Evolutionary conservation across 768 basidiomycete genomes (phyloP).

Genomic region (Amyloporia xantha): DNA sequence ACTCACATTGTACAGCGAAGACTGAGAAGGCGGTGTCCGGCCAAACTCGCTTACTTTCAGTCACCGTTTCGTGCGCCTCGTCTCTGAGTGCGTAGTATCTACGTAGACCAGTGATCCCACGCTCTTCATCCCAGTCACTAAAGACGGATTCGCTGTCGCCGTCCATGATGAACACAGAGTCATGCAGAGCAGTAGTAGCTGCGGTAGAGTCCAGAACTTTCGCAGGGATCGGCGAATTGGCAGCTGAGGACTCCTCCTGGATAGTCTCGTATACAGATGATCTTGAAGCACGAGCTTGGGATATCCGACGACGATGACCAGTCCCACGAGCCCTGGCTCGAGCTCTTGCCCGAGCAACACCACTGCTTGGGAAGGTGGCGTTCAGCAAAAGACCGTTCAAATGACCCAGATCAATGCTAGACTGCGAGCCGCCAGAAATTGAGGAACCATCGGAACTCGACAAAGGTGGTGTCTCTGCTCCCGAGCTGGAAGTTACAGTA

Average conservation of each 20-base stretch:
- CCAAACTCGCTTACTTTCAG: slow-evolving; percentile 62
- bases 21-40: slow-evolving; percentile 65
- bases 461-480: slow-evolving; percentile 64
- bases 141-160: slow-evolving; percentile 34
- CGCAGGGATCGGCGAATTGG: slow-evolving; percentile 21
- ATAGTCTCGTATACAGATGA: slow-evolving; percentile 77
- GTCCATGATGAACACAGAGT: slow-evolving; percentile 49
- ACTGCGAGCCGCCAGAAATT: slow-evolving; percentile 65
- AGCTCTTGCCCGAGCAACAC: slow-evolving; percentile 35
- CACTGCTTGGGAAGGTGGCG: slow-evolving; percentile 38
- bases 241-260: slow-evolving; percentile 54
- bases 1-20: slow-evolving; percentile 69
- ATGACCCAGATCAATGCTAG: slow-evolving; percentile 67
- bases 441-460: slow-evolving; percentile 64
- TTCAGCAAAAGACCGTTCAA: slow-evolving; percentile 53
- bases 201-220: slow-evolving; percentile 5
- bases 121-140: slow-evolving; percentile 61
- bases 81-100: slow-evolving; percentile 63
- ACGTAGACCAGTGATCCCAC: slow-evolving; percentile 55
- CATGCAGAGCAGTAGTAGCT: slow-evolving; percentile 8
- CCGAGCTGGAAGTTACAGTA: slow-evolving; percentile 62
- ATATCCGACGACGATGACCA: slow-evolving; percentile 67
- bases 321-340: slow-evolving; percentile 52
- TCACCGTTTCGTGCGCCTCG: slow-evolving; percentile 60
- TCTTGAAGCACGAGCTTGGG: slow-evolving; percentile 54